A percentile compares a stretch with the other conserved stretches of the same genome.
Evolutionary conservation across 78 protist species (phyloP).

Genomic region (Cavenderia fasciculata): DNA sequence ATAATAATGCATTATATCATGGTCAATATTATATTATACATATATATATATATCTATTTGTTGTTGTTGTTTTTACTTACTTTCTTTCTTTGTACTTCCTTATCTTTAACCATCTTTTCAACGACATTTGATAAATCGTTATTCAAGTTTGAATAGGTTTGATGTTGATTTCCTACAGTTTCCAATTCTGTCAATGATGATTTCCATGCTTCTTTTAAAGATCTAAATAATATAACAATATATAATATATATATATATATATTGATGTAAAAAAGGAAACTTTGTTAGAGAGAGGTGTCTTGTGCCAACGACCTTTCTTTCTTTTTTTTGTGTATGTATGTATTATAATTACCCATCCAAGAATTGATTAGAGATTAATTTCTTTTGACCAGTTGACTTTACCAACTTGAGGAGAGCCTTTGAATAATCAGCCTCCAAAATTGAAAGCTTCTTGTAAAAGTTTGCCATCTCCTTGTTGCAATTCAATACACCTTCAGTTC

Average conservation of each 20-base stretch:
- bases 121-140: conserved; percentile 49
- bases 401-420: neutral
- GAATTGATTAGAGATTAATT: neutral
- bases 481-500: conserved; percentile 11
- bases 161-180: conserved; percentile 29
- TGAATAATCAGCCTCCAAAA: conserved; percentile 8
- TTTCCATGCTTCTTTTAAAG: conserved; percentile 50
- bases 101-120: conserved; percentile 64
- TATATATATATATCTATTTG: no score
- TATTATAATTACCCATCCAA: neutral
- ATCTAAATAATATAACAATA: no score
- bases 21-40: no score
- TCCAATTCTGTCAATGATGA: conserved; percentile 29
- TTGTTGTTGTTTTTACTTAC: no score
- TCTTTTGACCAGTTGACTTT: neutral
- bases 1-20: neutral
- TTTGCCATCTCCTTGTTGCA: neutral
- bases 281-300: no score
- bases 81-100: conserved; percentile 33
- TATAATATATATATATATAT: no score
- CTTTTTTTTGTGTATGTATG: no score
- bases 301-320: no score
- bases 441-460: conserved; percentile 10
- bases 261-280: no score
- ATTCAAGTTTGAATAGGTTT: neutral